These are phyloP conservation scores for Leccinum disarticulatum DNA, from an alignment of 768 basidiomycete genomes.

Conservation along the genomic window DNA sequence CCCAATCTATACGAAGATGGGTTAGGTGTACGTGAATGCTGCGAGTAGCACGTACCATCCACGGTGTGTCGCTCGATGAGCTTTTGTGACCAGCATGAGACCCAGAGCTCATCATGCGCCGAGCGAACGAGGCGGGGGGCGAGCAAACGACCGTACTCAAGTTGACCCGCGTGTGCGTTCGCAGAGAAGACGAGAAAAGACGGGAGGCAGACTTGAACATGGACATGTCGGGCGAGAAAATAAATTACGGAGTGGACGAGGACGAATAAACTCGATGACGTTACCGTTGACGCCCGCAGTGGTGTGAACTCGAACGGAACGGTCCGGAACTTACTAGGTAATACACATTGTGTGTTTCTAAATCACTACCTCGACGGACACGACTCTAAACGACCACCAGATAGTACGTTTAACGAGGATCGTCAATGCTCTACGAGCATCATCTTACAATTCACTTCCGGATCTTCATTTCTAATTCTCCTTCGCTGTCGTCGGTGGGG, in stretches of 20 bases:
- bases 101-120: conserved; percentile 29
- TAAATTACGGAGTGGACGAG: conserved; percentile 17
- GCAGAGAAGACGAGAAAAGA: conserved; percentile 17
- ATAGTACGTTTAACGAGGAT: background rate
- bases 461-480: conserved; percentile 18
- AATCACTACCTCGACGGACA: background rate
- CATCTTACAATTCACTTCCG: conserved; percentile 11
- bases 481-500: conserved; percentile 30
- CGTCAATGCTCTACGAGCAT: conserved; percentile 1
- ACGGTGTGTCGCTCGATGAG: conserved; percentile 23
- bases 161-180: conserved; percentile 12
- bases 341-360: background rate
- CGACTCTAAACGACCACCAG: background rate
- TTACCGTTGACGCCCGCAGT: conserved; percentile 12
- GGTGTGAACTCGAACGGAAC: conserved; percentile 31
- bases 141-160: conserved; percentile 11
- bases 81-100: conserved; percentile 22
- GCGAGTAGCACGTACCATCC: conserved; percentile 28
- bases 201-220: conserved; percentile 26
- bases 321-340: conserved; percentile 20
- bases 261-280: conserved; percentile 27
- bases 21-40: background rate
- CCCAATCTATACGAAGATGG: conserved; percentile 23
- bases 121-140: conserved; percentile 15
- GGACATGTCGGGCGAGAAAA: conserved; percentile 19